Percentiles rank a stretch among this genome's conserved stretches.
Conservation (phyloP, 2,329 filamentous ascomycete species). For the Penicillium sp. region DNA sequence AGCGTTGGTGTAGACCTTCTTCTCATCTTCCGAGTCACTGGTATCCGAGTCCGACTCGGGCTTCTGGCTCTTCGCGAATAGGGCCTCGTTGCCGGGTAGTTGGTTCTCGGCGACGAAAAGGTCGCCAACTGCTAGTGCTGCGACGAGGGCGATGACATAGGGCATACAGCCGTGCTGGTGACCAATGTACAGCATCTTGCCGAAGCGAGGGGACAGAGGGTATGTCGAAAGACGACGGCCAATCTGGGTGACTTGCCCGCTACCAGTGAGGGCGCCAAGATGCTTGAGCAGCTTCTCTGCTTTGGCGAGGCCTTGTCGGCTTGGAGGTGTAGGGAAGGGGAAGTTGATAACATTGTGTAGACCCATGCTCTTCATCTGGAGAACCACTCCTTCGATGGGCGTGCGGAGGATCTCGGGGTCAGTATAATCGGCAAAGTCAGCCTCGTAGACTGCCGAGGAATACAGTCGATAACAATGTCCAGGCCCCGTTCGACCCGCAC, state of each 20-base stretch:
- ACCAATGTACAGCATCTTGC: constrained; percentile 88
- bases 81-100: constrained; percentile 64
- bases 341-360: constrained; percentile 90
- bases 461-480: constrained; percentile 96
- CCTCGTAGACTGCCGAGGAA: constrained; percentile 88
- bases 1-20: constrained; percentile 61
- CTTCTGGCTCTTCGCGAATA: constrained; percentile 15
- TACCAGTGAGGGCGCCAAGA: constrained; percentile 75
- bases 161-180: constrained; percentile 81
- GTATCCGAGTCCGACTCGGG: constrained; percentile 46
- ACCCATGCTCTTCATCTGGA: constrained; percentile 95
- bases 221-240: constrained; percentile 86
- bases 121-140: constrained; percentile 85
- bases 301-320: constrained; percentile 74
- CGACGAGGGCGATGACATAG: constrained; percentile 86
- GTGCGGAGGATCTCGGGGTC: constrained; percentile 89
- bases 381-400: constrained; percentile 88
- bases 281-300: constrained; percentile 88
- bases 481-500: constrained; percentile 92
- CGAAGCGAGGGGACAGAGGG: constrained; percentile 86
- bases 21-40: constrained; percentile 50
- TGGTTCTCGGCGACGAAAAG: constrained; percentile 84
- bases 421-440: constrained; percentile 84
- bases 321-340: constrained; percentile 91
- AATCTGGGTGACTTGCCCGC: constrained; percentile 76